Base-by-base conservation (phyloP, 2,329 filamentous ascomycete species). In the Pseudopithomyces maydicus region DNA sequence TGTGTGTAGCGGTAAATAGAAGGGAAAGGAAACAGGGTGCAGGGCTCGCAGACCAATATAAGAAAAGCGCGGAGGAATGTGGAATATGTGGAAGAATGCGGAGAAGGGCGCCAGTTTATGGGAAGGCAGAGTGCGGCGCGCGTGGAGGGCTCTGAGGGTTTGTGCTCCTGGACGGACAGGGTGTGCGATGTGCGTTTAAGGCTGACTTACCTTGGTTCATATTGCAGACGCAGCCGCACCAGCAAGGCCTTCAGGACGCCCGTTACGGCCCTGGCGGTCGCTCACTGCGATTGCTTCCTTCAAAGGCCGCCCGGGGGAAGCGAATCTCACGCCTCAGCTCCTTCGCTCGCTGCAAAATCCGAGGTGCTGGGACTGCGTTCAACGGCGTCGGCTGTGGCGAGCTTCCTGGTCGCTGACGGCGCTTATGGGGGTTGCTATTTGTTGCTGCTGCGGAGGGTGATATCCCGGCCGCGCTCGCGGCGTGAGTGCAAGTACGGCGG, bases 201-300 rank as follows among this genome's bases (percentile, higher is more conserved):
- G 65, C 66, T 70, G 66, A 74, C 74, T 74, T 74, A 77, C 74
- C 68, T 71, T 67, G 63, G 59, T 76, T 73, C 74, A 77, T 77
- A 65, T 68, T 66, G 65, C 61, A 65, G 65, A 51, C 58, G 54
- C 55, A 50, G 58, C 61, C 49, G 62, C 61, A 62, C 56, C 62
- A 63, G 60, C 55, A 63, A 57, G 51, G 39, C 58, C 64, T 55
- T 61, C 61, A 63, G 57, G 57, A 63, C 63, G 62, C 63, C 61
- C 56, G 61, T 63, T 39, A 45, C 53, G 45, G 57, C 55, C 54
- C 61, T 61, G 53, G 54, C 54, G 58, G 56, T 48, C 42, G 56
- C 57, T 48, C 42, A 54, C 57, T 56, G 63, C 57, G 56, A 57
- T 44, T 61, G 59, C 57, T 63, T 63, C 58, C 57, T 58, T 49